Evolutionary conservation across 2,329 filamentous ascomycete genomes (phyloP).

Genomic region (Fusarium nisikadoi): DNA sequence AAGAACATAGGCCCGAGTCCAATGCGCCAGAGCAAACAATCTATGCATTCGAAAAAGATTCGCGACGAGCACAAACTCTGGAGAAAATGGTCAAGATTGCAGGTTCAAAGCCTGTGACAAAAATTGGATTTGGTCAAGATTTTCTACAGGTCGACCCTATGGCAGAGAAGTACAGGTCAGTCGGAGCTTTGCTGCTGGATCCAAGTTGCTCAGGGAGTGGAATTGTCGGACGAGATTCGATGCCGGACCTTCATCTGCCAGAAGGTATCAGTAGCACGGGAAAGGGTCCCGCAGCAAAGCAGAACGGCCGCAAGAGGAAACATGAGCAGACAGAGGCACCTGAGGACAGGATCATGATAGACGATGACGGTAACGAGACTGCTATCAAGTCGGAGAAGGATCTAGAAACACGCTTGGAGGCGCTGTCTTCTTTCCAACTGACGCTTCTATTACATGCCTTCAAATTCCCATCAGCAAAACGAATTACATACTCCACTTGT

Average conservation of each 20-base stretch:
- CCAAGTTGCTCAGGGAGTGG: conserved; percentile 96
- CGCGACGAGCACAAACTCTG: conserved; percentile 76
- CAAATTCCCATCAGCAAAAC: conserved; percentile 76
- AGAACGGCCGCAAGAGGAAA: conserved; percentile 58
- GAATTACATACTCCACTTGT: conserved; percentile 93
- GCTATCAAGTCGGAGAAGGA: conserved; percentile 64
- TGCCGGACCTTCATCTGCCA: conserved; percentile 73
- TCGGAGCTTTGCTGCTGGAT: conserved; percentile 86
- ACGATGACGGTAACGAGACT: conserved; percentile 69
- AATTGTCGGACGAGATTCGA: conserved; percentile 88
- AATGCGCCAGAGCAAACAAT: conserved; percentile 59
- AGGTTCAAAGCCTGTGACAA: conserved; percentile 73
- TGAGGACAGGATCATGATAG: conserved; percentile 56
- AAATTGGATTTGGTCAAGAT: conserved; percentile 79
- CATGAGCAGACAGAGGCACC: conserved; percentile 50
- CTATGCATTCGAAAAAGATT: conserved; percentile 83
- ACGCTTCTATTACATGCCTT: conserved; percentile 86
- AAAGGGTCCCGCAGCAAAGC: conserved; percentile 31
- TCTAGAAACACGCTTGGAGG: conserved; percentile 72
- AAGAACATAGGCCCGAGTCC: conserved; percentile 53
- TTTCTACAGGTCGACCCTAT: conserved; percentile 80
- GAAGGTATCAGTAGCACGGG: conserved; percentile 42
- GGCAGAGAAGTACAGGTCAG: conserved; percentile 69
- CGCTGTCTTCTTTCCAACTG: conserved; percentile 84
- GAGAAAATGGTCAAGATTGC: conserved; percentile 86